Evolutionary conservation across 75 land plant species (phyloP).

Genomic region (Cunninghamia lanceolata): DNA sequence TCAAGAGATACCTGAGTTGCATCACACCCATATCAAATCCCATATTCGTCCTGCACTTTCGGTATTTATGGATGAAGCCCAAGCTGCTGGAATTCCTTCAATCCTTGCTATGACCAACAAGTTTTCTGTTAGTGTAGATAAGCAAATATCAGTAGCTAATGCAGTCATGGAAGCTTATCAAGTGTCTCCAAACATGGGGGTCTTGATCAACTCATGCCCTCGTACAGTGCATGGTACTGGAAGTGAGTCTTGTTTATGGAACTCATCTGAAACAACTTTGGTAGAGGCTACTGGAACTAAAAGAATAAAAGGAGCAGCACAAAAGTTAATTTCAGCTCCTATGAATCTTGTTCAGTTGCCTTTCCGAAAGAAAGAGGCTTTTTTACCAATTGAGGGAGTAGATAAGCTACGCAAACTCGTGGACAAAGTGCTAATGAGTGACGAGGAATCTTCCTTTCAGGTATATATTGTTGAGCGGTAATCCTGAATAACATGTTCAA

Average conservation of each 20-base stretch:
- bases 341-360: conserved; percentile 62
- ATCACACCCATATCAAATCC: conserved; percentile 24
- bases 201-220: conserved; percentile 78
- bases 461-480: conserved; percentile 21
- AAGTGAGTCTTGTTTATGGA: conserved; percentile 12
- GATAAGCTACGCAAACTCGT: conserved; percentile 52
- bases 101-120: conserved; percentile 92
- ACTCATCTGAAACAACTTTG: not conserved
- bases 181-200: conserved; percentile 53
- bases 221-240: conserved; percentile 46
- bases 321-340: conserved; percentile 55
- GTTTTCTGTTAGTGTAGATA: conserved; percentile 93
- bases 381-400: conserved; percentile 82
- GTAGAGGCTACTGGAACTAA: conserved; percentile 16
- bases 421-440: conserved; percentile 53
- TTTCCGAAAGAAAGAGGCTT: conserved; percentile 54
- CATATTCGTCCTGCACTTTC: conserved; percentile 66
- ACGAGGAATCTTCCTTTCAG: conserved; percentile 75
- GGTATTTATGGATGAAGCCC: conserved; percentile 73
- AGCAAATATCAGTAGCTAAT: conserved; percentile 61
- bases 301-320: conserved; percentile 27
- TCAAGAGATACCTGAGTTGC: conserved; percentile 65
- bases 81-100: conserved; percentile 72
- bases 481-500: not conserved
- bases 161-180: conserved; percentile 74